phyloP scores from a whole-genome alignment of 495 filamentous ascomycete genomes.

The Hypoxylon cercidicola region DNA sequence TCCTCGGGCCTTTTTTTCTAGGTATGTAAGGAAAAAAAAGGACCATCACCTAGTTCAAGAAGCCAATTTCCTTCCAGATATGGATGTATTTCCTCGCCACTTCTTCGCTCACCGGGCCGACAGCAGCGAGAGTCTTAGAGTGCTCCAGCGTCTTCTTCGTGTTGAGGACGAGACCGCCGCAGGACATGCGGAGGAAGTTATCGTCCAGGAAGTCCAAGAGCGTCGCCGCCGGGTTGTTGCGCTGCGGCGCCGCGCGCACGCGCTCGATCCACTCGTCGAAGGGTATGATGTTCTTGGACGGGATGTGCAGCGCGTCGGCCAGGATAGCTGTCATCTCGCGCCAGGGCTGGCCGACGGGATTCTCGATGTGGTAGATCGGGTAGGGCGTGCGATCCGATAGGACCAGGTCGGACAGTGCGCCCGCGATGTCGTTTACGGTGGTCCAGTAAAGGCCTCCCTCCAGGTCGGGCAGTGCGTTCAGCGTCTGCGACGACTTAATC shows the following conservation, averaged over 20 bases:
- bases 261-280: constrained; percentile 60
- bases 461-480: no score
- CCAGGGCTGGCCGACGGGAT: constrained; percentile 63
- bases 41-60: constrained; percentile 22
- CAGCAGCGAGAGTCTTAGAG: constrained; percentile 50
- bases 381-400: constrained; percentile 31
- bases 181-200: constrained; percentile 64
- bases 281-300: constrained; percentile 56
- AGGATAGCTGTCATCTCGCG: constrained; percentile 53
- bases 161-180: constrained; percentile 61
- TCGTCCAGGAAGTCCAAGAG: constrained; percentile 62
- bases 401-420: constrained; percentile 14
- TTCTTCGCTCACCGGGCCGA: constrained; percentile 53
- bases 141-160: constrained; percentile 53
- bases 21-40: no score
- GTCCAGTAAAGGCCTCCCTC: no score
- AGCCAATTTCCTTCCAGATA: constrained; percentile 54
- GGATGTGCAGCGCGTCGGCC: constrained; percentile 54
- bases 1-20: no score
- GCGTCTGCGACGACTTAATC: no score
- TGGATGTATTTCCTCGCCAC: constrained; percentile 54
- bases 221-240: constrained; percentile 59
- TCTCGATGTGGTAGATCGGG: constrained; percentile 67
- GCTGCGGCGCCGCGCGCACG: constrained; percentile 50
- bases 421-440: no score